Base-by-base conservation (phyloP, 1,284 basidiomycete species). In the Fomes fomentarius region DNA sequence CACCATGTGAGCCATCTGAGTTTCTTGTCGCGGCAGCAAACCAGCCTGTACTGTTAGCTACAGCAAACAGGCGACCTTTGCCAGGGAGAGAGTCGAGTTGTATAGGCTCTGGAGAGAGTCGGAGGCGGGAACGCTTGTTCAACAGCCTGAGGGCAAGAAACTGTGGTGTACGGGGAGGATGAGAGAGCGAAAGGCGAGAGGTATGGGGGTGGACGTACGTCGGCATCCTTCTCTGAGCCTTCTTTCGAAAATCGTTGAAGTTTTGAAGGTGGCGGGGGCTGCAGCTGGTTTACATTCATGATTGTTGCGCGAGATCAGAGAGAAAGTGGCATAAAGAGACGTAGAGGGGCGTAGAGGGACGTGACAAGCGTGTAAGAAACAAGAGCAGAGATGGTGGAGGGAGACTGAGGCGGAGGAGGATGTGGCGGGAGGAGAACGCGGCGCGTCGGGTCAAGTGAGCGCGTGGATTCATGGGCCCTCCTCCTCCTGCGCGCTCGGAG, bases 111-210 rank as follows among this genome's bases (percentile, higher is more conserved):
- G 75, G 67, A 12, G 88, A 90, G 11, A 91, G 67, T 47, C 76
- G 75, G 40, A 87, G 74, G 56, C 88, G 83, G 33, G 79, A 73
- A 51, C 82, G 79, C 64, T 86, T 90, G 63, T 81, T 81, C 34
- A 82, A 52, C n/a, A 79, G 69, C 11, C 75, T 74, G 17, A 82
- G 65, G 1, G 74, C 71, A 12, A 81, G 69, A 56, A 80, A 82
- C 80, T 81, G 57, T 11, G 45, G 40, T 21, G 21, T 39, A 22
- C 12, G 11, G 37, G 60, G 34, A n/a, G 1, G 25, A 31, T 39
- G 24, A 50, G 15, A 7, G 9, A 8, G 37, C 15, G 10, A 4
- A 10, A 2, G 12, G 10, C 3, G 1, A 39, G 9, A 3, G 30
- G 11, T n/a, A 10, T 2, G 35, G 10, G 19, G 58, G 6, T 25